phyloP scores from a whole-genome alignment of 139 green algal species.

The Mesotaenium endlicherianum region DNA sequence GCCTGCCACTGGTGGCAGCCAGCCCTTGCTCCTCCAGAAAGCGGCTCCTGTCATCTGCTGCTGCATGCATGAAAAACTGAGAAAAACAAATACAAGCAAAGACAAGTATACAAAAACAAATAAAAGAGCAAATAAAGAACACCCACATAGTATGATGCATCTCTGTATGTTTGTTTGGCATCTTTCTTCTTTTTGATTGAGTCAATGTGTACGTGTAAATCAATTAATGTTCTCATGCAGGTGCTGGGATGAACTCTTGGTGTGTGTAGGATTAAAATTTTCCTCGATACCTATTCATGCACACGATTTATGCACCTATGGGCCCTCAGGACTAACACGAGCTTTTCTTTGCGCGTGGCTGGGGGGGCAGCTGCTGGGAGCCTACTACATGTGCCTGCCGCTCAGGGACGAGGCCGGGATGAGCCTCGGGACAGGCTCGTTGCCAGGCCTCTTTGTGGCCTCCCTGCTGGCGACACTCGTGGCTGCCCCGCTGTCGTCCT shows the following conservation, averaged over 20 bases:
- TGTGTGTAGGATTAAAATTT: neutral
- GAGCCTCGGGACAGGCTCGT: constrained; percentile 53
- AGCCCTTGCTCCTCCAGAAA: too few species aligned
- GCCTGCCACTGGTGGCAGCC: too few species aligned
- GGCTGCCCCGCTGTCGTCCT: constrained; percentile 48
- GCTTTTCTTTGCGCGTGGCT: too few species aligned
- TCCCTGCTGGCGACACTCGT: constrained; percentile 55
- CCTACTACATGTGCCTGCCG: constrained; percentile 75
- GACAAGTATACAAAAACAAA: too few species aligned
- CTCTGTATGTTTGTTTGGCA: neutral
- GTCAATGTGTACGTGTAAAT: neutral
- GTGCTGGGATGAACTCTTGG: neutral
- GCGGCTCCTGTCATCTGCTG: too few species aligned
- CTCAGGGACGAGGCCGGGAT: constrained; percentile 72
- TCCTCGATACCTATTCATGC: neutral
- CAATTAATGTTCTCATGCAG: neutral
- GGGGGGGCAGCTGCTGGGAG: constrained; percentile 51
- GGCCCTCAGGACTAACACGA: neutral
- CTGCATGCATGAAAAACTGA: too few species aligned
- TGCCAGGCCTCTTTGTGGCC: constrained; percentile 51
- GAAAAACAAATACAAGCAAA: too few species aligned
- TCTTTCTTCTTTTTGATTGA: neutral
- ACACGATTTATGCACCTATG: too few species aligned
- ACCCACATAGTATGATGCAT: too few species aligned
- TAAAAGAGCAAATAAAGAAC: too few species aligned